phyloP scores from a whole-genome alignment of 2,329 filamentous ascomycete species.

The Cordyceps farinosa region DNA sequence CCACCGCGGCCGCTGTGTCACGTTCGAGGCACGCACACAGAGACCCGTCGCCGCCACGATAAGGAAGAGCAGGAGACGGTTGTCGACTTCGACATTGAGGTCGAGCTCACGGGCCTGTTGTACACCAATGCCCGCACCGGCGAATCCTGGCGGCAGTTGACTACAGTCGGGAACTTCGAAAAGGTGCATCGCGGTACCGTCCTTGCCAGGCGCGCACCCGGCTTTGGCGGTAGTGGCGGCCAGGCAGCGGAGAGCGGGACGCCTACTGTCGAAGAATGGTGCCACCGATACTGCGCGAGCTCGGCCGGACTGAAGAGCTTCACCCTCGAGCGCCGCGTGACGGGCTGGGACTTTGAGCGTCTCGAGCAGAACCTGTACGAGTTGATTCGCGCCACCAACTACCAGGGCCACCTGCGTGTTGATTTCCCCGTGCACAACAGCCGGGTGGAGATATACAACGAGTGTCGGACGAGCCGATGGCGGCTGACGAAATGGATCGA shows the following conservation, averaged over 20 bases:
- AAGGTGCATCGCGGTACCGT: slow-evolving; percentile 63
- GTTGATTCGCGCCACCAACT: slow-evolving; percentile 63
- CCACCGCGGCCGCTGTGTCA: slow-evolving; percentile 53
- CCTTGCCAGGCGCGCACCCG: slow-evolving; percentile 48
- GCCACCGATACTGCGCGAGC: slow-evolving; percentile 61
- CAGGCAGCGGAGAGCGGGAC: slow-evolving; percentile 29
- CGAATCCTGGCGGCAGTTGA: slow-evolving; percentile 42
- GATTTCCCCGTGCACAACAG: slow-evolving; percentile 56
- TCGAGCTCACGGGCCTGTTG: slow-evolving; percentile 59
- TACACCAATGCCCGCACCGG: slow-evolving; percentile 42
- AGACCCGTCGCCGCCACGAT: slow-evolving; percentile 41
- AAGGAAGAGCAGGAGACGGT: slow-evolving; percentile 45
- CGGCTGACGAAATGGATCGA: slow-evolving; percentile 61
- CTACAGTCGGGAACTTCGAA: slow-evolving; percentile 54
- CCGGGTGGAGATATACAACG: slow-evolving; percentile 60
- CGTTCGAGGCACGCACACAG: slow-evolving; percentile 51
- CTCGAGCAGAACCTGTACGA: slow-evolving; percentile 50
- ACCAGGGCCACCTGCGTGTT: slow-evolving; percentile 59
- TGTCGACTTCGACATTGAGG: slow-evolving; percentile 56
- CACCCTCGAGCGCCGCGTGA: slow-evolving; percentile 47
- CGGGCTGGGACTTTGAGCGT: slow-evolving; percentile 56
- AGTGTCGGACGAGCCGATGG: slow-evolving; percentile 60
- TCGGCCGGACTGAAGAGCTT: slow-evolving; percentile 56
- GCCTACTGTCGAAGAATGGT: slow-evolving; percentile 55
- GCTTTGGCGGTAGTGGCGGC: slow-evolving; percentile 32